phyloP scores from a whole-genome alignment of 2,329 filamentous ascomycete genomes.

The Aspergillus sp. region DNA sequence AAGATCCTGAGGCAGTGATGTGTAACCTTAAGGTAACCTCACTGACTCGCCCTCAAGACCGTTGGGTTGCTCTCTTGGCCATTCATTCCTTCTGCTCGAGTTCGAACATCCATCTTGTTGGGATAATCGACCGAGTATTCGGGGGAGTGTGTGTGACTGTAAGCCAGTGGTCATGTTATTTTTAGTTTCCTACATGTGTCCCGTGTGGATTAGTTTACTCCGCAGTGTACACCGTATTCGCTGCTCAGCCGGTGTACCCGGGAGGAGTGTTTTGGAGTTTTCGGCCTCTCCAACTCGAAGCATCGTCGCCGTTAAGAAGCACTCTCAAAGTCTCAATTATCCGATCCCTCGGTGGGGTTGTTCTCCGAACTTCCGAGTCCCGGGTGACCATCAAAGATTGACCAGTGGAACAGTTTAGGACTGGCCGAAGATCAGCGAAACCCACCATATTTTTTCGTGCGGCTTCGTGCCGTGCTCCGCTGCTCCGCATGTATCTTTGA shows the following conservation, averaged over 20 bases:
- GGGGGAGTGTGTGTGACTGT: not conserved
- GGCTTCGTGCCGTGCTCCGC: not conserved
- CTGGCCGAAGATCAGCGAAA: not conserved
- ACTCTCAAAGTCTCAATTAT: not conserved
- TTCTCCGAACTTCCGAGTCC: not conserved
- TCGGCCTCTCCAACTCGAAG: not conserved
- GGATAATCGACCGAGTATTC: not conserved
- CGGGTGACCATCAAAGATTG: not conserved
- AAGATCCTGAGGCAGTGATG: not conserved
- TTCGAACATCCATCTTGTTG: not conserved
- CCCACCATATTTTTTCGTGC: not conserved
- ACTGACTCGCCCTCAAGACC: not conserved
- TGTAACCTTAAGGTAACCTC: constrained; percentile 11
- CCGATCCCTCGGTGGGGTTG: not conserved
- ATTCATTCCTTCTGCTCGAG: too few species aligned
- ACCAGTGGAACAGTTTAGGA: not conserved
- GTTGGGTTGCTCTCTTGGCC: too few species aligned
- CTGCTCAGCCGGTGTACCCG: not conserved
- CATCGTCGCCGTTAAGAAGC: not conserved
- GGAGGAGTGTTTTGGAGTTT: not conserved
- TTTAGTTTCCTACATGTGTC: not conserved
- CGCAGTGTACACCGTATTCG: not conserved
- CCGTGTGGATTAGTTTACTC: not conserved
- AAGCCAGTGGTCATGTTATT: not conserved
- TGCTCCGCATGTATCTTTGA: not conserved